A percentile compares a stretch with the other conserved stretches of the same genome.
Conservation (phyloP, 805 yeast species). For the baker's yeast (Saccharomyces cerevisiae) region DNA sequence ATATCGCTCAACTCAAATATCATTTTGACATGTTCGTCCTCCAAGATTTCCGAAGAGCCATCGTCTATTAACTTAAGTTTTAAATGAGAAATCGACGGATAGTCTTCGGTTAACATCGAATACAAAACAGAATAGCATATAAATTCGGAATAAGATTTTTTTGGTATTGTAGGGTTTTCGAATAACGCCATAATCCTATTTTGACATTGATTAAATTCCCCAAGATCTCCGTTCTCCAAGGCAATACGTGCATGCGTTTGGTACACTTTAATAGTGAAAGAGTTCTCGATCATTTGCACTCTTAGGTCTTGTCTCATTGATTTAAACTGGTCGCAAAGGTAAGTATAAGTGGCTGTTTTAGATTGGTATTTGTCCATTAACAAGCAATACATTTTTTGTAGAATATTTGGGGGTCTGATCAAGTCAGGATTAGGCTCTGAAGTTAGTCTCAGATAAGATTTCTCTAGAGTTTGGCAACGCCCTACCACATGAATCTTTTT, state of each 20-base stretch:
- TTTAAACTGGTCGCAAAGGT: conserved; percentile 82
- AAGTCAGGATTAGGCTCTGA: conserved; percentile 81
- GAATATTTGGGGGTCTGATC: conserved; percentile 65
- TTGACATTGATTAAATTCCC: conserved; percentile 94
- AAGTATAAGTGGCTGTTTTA: conserved; percentile 53
- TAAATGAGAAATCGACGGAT: conserved; percentile 22
- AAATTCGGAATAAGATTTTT: conserved; percentile 46
- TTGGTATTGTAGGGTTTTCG: conserved; percentile 31
- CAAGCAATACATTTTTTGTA: conserved; percentile 48
- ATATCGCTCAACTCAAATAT: conserved; percentile 29
- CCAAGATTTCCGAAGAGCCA: conserved; percentile 6
- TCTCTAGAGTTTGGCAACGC: conserved; percentile 56
- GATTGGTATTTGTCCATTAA: conserved; percentile 46
- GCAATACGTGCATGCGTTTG: conserved; percentile 86
- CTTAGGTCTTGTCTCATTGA: conserved; percentile 89
- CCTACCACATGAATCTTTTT: conserved; percentile 47
- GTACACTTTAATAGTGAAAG: conserved; percentile 70
- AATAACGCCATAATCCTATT: conserved; percentile 66
- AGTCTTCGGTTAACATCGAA: conserved; percentile 63
- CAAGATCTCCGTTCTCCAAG: conserved; percentile 71
- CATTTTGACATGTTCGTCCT: conserved; percentile 15
- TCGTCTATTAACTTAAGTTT: conserved; percentile 15
- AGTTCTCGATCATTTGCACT: conserved; percentile 77
- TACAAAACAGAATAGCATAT: conserved; percentile 66
- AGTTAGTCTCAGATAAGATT: conserved; percentile 73